These are phyloP conservation scores for Isochrysis galbana DNA, from an alignment of 78 protist species.

Conservation along the genomic window DNA sequence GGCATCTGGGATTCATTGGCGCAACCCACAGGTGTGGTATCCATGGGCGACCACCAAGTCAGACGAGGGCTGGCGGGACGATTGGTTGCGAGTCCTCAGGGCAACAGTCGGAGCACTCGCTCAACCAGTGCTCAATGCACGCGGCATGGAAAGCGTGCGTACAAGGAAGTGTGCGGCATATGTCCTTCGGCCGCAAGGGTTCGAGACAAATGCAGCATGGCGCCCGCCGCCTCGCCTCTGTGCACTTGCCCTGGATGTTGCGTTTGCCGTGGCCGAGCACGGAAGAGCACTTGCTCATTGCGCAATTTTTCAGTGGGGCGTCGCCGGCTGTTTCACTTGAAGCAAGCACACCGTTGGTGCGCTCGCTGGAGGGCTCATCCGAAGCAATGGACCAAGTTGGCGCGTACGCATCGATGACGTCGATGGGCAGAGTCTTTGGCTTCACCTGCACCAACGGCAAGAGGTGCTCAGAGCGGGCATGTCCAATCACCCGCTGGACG, in stretches of 20 bases:
- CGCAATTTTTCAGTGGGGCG: background rate
- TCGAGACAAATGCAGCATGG: slow-evolving; percentile 1
- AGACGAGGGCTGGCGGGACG: no score
- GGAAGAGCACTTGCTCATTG: background rate
- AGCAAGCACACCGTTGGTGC: background rate
- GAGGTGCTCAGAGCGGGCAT: background rate
- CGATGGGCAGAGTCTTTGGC: background rate
- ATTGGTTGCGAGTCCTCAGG: background rate
- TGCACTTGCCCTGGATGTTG: background rate
- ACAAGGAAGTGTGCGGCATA: background rate
- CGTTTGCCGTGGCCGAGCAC: background rate
- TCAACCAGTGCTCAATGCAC: slow-evolving; percentile 13
- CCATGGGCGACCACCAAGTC: no score
- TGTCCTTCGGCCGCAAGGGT: background rate
- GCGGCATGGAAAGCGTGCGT: background rate
- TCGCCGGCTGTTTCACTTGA: background rate
- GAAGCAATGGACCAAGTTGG: background rate
- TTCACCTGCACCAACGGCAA: background rate
- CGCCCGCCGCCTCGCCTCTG: background rate
- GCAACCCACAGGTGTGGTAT: no score
- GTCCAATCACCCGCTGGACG: background rate
- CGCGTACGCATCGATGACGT: background rate
- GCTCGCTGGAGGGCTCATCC: background rate
- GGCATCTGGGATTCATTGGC: no score
- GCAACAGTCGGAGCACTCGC: background rate